Evolutionary conservation across 2,329 filamentous ascomycete genomes (phyloP), one percentile per base, ranked within the genome.

Genomic region (Botrytis elliptica): DNA sequence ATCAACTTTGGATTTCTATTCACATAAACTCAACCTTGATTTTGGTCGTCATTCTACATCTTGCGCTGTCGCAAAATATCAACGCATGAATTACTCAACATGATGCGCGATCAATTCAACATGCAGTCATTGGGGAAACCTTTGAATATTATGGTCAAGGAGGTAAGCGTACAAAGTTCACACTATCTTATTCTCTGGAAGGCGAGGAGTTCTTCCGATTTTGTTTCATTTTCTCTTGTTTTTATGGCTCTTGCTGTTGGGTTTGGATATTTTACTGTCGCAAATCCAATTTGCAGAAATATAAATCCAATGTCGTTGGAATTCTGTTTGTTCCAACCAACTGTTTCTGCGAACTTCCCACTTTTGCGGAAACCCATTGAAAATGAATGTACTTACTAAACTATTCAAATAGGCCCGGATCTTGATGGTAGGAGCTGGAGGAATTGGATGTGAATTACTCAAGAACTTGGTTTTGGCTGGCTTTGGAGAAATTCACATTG

Each of bases 401-500:
- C 65, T 60, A 60, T 75, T 68, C 72, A 73, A 75, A 75, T 84
- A 97, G 94, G 89, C 94, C 75, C 92, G 91, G 76, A 92, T 98
- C 71, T 87, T 99, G 74, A 94, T 99, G 86, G 95, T 99, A 73
- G 96, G 96, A 79, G 96, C 96, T 73, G 96, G 96, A 75, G 96
- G 96, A 76, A 99, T 99, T 81, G 96, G 96, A 79, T 99, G 96
- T 84, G 96, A 99, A 84, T 88, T 99, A 12, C 89, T 99, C 77
- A 99, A 99, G 86, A 97, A 98, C 83, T 90, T 99, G 73, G 94
- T 95, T 63, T 90, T 97, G 67, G 92, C 91, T 62, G 95, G 95
- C 77, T 99, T 97, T 79, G 94, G 94, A 77, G 93, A 97, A 84
- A 91, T 98, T 69, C 93, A 97, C 83, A 91, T 98, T 64, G 94